Percentiles rank a stretch among this genome's conserved stretches.
Conservation (phyloP, 805 yeast genomes). For the Lachancea sp. region DNA sequence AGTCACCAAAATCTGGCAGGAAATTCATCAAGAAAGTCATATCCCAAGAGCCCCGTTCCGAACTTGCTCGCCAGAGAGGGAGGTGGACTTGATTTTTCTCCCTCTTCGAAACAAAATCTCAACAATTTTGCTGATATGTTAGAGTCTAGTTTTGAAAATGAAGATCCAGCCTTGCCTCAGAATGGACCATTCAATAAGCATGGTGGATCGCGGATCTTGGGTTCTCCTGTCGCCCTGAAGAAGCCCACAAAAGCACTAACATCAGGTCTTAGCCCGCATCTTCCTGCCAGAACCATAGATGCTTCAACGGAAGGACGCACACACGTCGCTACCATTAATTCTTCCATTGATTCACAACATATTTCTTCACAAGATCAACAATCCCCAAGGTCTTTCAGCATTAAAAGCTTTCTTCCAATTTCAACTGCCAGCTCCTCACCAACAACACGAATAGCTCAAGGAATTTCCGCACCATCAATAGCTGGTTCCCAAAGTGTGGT, state of each 20-base stretch:
- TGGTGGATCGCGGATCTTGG: background rate
- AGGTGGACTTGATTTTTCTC: slow-evolving; percentile 23
- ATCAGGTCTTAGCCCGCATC: background rate
- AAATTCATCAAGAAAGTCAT: background rate
- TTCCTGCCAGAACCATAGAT: background rate
- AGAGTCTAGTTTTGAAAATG: slow-evolving; percentile 18
- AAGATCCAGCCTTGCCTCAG: background rate
- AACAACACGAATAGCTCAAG: background rate
- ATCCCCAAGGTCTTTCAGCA: slow-evolving; percentile 3
- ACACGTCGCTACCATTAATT: background rate
- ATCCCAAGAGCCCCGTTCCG: slow-evolving; percentile 9
- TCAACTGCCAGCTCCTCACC: background rate
- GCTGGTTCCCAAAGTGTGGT: slow-evolving; percentile 4
- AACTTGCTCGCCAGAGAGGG: slow-evolving; percentile 5
- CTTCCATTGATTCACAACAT: background rate
- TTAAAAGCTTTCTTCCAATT: background rate
- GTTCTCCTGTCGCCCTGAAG: slow-evolving; percentile 8
- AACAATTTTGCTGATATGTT: slow-evolving; percentile 25
- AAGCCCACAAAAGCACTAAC: background rate
- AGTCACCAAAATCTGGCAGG: slow-evolving; percentile 6
- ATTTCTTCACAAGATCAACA: slow-evolving; percentile 1
- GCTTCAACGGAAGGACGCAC: background rate
- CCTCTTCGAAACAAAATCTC: slow-evolving; percentile 25
- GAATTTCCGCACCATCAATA: background rate
- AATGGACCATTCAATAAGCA: background rate